Conservation (phyloP, 2,329 filamentous ascomycete species). For the Alternaria incomplexa region DNA sequence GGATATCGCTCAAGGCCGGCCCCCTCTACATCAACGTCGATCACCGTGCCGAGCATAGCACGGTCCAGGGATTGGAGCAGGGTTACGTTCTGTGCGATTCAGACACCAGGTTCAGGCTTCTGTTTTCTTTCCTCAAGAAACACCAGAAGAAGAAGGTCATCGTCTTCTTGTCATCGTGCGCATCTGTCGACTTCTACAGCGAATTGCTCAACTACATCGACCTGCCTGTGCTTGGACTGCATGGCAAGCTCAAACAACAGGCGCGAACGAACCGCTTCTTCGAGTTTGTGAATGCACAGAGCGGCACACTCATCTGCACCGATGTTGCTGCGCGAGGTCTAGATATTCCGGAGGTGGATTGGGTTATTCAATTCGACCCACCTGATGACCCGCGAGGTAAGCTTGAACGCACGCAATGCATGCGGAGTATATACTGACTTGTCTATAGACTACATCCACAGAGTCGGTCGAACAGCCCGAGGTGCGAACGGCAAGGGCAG, state of each 20-base stretch:
- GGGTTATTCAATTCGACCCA: constrained; percentile 79
- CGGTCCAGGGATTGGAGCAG: constrained; percentile 92
- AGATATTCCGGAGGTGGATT: constrained; percentile 95
- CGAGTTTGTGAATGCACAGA: constrained; percentile 86
- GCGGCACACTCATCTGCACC: constrained; percentile 91
- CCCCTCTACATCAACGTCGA: constrained; percentile 98
- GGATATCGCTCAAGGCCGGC: constrained; percentile 88
- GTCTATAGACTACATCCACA: constrained; percentile 73
- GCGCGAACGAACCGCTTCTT: constrained; percentile 99
- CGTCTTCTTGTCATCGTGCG: constrained; percentile 87
- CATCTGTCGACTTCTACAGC: constrained; percentile 93
- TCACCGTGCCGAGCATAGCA: constrained; percentile 84
- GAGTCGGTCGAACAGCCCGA: constrained; percentile 91
- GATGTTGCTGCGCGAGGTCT: constrained; percentile 94
- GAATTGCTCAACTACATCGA: constrained; percentile 98
- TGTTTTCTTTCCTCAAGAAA: constrained; percentile 93
- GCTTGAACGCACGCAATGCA: neutral
- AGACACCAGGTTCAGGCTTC: constrained; percentile 89
- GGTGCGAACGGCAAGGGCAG: constrained; percentile 83
- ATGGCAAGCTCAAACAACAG: constrained; percentile 96
- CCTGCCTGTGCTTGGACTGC: constrained; percentile 82
- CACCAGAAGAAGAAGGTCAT: constrained; percentile 97
- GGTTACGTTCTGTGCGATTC: constrained; percentile 94
- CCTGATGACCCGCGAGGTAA: constrained; percentile 1
- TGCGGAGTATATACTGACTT: constrained; percentile 83